Base-by-base conservation (phyloP, 768 basidiomycete species). In the Leccinellum rugosiceps region DNA sequence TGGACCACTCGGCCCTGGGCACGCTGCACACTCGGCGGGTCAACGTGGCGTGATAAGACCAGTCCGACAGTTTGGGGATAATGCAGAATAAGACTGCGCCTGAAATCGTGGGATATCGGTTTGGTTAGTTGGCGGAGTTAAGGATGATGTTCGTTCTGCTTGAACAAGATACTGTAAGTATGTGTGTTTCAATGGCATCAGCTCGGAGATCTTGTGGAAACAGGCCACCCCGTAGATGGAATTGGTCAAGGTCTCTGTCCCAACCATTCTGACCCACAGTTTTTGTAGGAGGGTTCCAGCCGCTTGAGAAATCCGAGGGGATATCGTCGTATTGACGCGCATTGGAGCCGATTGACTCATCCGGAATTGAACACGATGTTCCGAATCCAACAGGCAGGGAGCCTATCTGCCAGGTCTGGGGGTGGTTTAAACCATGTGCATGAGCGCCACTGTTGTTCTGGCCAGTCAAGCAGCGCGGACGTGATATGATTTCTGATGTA, bases 231-330 rank as follows among this genome's bases (percentile, higher is more conserved):
- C 13, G 32, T 52, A 61, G 50, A 60, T 61, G 49, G 30, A 25
- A 52, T 49, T 25, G 41, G 26, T 21, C 34, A 21, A 59, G 32
- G 23, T 41, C 34, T 34, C 32, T n/a, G 34, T 44, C 43, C 28
- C 32, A 32, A 26, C 6, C 7, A 11, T 28, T n/a, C 11, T 11
- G 30, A 30, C 8, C 28, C 19, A 23, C 15, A 6, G 50, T 41
- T 38, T 43, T 46, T 19, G 15, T 48, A 21, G 11, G 32, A 10
- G 43, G 43, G 41, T 1, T 15, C 26, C 35, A 35, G n/a, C 6
- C 9, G 23, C 53, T 49, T 67, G 66, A 52, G 65, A 68, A 68
- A 46, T 41, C 58, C 63, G 66, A 65, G 63, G 65, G 51, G 51
- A 62, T 66, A 55, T n/a, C 35, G 45, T 21, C 25, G 10, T 23